phyloP scores from a whole-genome alignment of 2,329 filamentous ascomycete genomes.

The Phyllosticta ampelicida region DNA sequence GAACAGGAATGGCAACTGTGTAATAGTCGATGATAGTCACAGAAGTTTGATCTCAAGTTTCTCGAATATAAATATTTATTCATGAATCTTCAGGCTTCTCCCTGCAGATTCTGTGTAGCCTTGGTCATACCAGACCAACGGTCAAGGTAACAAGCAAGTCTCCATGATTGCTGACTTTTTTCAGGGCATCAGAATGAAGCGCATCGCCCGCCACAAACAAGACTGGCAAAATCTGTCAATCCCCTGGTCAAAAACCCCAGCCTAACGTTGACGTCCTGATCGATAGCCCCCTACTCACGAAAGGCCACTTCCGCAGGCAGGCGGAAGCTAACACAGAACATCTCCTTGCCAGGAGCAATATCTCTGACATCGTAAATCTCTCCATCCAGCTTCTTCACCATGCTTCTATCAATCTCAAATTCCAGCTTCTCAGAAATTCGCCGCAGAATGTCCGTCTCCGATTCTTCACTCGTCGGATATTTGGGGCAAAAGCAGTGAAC shows the following conservation, averaged over 20 bases:
- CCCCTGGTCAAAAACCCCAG: not conserved
- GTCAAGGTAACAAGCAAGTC: not conserved
- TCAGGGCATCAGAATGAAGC: not conserved
- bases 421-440: constrained; percentile 54
- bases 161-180: not conserved
- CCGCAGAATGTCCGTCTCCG: constrained; percentile 50
- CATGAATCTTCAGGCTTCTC: too few relatives aligned
- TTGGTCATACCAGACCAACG: not conserved
- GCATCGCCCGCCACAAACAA: not conserved
- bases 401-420: constrained; percentile 46
- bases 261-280: not conserved
- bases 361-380: constrained; percentile 60
- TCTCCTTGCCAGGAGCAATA: constrained; percentile 86
- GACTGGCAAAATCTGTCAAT: not conserved
- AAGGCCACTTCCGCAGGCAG: constrained; percentile 78
- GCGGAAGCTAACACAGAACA: constrained; percentile 93
- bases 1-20: not conserved
- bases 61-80: too few relatives aligned
- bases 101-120: not conserved
- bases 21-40: too few relatives aligned
- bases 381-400: constrained; percentile 38
- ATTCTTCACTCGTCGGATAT: constrained; percentile 57
- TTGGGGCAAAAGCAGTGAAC: constrained; percentile 91
- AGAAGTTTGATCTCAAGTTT: too few relatives aligned
- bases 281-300: constrained; percentile 20